These are phyloP conservation scores for Salix viminalis DNA, from an alignment of 345 rosid genomes.

Conservation along the genomic window DNA sequence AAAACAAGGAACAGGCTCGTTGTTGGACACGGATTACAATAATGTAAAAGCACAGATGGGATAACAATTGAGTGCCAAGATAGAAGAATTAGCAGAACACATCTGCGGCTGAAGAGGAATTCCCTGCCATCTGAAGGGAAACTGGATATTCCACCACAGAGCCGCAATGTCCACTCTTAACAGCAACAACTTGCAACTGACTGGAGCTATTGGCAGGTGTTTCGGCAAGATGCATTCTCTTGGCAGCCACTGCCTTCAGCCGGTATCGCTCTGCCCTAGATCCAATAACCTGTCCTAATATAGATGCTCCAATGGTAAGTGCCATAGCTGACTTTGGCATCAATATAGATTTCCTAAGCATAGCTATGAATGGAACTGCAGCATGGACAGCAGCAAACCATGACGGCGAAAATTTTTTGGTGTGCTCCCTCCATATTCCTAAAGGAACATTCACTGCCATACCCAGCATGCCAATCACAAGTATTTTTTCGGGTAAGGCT, in stretches of 20 bases:
- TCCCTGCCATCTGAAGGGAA: constrained; percentile 32
- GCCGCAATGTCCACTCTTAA: constrained; percentile 32
- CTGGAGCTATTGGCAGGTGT: constrained; percentile 14
- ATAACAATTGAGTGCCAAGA: background rate
- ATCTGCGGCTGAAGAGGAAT: constrained; percentile 32
- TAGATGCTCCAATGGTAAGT: constrained; percentile 80
- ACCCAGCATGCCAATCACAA: constrained; percentile 82
- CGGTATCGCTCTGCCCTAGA: constrained; percentile 91
- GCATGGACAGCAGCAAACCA: constrained; percentile 95
- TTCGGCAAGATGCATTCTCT: constrained; percentile 25
- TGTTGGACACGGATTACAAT: constrained; percentile 1
- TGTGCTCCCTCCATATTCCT: constrained; percentile 96
- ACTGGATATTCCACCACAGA: constrained; percentile 31
- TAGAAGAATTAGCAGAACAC: constrained; percentile 35
- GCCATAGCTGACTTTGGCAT: constrained; percentile 98
- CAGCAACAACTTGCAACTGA: constrained; percentile 16
- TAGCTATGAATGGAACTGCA: constrained; percentile 88
- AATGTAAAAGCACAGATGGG: background rate
- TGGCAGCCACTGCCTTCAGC: constrained; percentile 50
- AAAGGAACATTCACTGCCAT: constrained; percentile 92
- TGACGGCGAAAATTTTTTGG: constrained; percentile 68
- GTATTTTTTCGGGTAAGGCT: constrained; percentile 69
- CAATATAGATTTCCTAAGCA: constrained; percentile 82
- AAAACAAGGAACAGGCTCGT: background rate
- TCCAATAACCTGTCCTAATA: constrained; percentile 89